Conservation (phyloP, 2,329 filamentous ascomycete genomes). For the Escovopsis sp. region DNA sequence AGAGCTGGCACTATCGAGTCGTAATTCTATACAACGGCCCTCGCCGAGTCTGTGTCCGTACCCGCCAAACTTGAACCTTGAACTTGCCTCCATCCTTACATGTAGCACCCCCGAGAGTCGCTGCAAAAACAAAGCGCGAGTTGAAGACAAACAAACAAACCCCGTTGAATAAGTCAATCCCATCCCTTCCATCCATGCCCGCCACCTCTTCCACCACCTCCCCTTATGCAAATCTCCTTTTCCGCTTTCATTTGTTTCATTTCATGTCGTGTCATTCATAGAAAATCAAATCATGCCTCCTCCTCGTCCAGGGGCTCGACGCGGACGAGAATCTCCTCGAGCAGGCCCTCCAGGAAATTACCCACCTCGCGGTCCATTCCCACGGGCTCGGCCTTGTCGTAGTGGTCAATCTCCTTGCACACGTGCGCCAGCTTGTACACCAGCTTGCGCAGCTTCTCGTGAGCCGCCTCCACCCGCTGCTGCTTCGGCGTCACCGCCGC, state of each 20-base stretch:
- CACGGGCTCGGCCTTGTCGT: slow-evolving; percentile 73
- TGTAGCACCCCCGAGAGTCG: background rate
- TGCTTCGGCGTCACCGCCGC: slow-evolving; percentile 42
- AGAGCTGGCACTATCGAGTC: too few relatives aligned
- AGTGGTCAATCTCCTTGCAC: slow-evolving; percentile 81
- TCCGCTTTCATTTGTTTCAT: too few relatives aligned
- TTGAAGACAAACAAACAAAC: too few relatives aligned
- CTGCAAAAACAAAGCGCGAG: too few relatives aligned
- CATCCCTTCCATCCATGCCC: too few relatives aligned
- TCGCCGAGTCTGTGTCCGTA: background rate
- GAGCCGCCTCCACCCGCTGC: slow-evolving; percentile 54
- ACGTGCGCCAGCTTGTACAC: slow-evolving; percentile 71
- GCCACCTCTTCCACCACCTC: too few relatives aligned
- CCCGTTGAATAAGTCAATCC: too few relatives aligned
- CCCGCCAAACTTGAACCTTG: background rate
- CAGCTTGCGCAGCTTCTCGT: slow-evolving; percentile 68
- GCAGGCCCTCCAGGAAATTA: slow-evolving; percentile 76
- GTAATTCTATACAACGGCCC: too few relatives aligned
- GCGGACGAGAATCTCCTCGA: slow-evolving; percentile 86
- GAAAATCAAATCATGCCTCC: slow-evolving; percentile 19
- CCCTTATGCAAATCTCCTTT: too few relatives aligned
- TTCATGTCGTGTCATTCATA: too few relatives aligned
- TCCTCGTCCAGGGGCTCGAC: slow-evolving; percentile 77
- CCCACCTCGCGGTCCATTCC: slow-evolving; percentile 87
- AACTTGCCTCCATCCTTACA: background rate